Base-by-base conservation (phyloP, 805 yeast genomes). In the Lipomyces mesembrius region DNA sequence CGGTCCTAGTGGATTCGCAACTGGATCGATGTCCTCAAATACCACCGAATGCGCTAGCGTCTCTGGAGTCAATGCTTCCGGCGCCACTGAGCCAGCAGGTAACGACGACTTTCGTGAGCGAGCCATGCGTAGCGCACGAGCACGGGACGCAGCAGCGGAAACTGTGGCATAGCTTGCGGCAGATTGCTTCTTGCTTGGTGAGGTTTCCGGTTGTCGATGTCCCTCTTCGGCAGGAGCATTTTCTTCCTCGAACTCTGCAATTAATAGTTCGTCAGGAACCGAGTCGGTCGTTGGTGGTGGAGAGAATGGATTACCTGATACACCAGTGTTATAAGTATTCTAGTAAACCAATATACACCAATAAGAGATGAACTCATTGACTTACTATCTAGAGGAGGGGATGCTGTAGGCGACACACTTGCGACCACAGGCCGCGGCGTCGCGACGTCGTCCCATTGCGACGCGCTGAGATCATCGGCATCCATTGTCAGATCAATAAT, bases 371-470 rank as follows among this genome's bases (percentile, higher is more conserved):
- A 43, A 43, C 20, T 0, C 8, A 27, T 14, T 25, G 37, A 27
- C 63, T 17, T 46, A 52, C 66, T 63, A 17, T 17, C 59, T 17
- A 61, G 46, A 17, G 64, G 61, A n/a, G 57, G 53, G 25, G 39
- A 22, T 32, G 46, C 62, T 3, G 60, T 58, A n/a, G 53, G 64
- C 20, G 64, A 61, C 27, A 61, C 29, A 39, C 27, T 1, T n/a
- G 49, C 57, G 7, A 8, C 49, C 20, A n/a, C 49, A 17, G 49
- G 49, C 29, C 54, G 56, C 5, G 71, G 70, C 37, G 66, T 59
- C 35, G 69, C 66, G n/a, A 68, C 56, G 27, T 68, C 71, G 57
- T 68, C 71, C 71, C 71, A 68, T 49, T 68, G 71, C 20, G 68
- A 60, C 37, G 67, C 70, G 8, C 66, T 62, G 12, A 66, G 57